Conservation (phyloP, 2,329 filamentous ascomycete species). For the Geosmithia putterillii region DNA sequence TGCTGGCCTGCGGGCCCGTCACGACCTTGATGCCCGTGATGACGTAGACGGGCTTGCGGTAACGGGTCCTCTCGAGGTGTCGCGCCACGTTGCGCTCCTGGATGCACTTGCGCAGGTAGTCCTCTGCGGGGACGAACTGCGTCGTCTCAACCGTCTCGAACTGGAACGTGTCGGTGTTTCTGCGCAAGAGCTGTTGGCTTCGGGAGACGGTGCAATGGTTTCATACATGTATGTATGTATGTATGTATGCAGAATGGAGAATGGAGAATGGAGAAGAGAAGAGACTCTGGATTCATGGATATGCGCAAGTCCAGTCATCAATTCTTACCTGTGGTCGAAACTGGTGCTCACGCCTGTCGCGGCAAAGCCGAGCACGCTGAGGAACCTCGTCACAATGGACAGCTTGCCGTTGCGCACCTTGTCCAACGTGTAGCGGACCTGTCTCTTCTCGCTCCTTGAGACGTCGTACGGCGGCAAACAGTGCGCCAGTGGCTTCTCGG, state of each 20-base stretch:
- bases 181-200: no score
- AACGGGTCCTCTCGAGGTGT: constrained; percentile 2
- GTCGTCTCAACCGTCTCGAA: constrained; percentile 1
- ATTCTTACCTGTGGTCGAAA: neutral
- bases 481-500: constrained; percentile 3
- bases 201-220: no score
- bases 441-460: constrained; percentile 1
- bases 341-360: no score
- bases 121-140: constrained; percentile 1
- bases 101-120: constrained; percentile 1
- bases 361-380: neutral
- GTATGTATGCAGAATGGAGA: neutral
- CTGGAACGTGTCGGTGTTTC: neutral
- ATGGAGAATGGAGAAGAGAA: neutral
- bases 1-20: constrained; percentile 2
- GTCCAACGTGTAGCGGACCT: constrained; percentile 1
- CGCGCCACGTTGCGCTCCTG: neutral
- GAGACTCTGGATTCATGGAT: no score
- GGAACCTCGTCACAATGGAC: constrained; percentile 4
- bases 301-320: neutral
- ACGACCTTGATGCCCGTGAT: constrained; percentile 5
- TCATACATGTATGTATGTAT: no score
- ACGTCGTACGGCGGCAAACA: neutral
- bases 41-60: constrained; percentile 5
- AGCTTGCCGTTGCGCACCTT: constrained; percentile 2